phyloP scores from a whole-genome alignment of 2,329 filamentous ascomycete genomes.

The Colletotrichum coccodes region DNA sequence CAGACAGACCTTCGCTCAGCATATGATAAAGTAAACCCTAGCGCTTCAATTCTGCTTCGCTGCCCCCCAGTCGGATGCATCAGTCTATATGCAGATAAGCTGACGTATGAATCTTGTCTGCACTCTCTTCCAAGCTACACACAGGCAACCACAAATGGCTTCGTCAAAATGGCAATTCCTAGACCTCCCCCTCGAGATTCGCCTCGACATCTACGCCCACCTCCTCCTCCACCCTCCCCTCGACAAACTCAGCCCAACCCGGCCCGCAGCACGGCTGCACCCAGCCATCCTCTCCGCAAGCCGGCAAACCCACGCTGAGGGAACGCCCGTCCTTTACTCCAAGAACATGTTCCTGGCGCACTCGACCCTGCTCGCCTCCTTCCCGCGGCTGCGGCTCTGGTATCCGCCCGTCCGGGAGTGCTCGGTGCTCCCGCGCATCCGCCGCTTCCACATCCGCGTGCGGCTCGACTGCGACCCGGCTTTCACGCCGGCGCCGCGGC shows the following conservation, averaged over 20 bases:
- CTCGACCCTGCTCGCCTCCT: conserved; percentile 49
- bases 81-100: not conserved
- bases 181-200: conserved; percentile 55
- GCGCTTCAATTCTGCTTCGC: not conserved
- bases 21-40: too few relatives aligned
- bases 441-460: conserved; percentile 50
- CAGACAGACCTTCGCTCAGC: not conserved
- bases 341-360: conserved; percentile 56
- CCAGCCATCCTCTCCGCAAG: conserved; percentile 52
- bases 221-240: conserved; percentile 49
- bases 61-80: too few relatives aligned
- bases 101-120: not conserved
- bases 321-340: conserved; percentile 52
- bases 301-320: conserved; percentile 53
- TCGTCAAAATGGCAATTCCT: conserved; percentile 41
- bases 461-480: conserved; percentile 52
- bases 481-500: conserved; percentile 44
- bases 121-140: not conserved
- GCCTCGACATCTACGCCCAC: conserved; percentile 56
- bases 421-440: conserved; percentile 44
- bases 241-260: conserved; percentile 25
- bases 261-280: conserved; percentile 38
- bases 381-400: conserved; percentile 50
- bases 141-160: not conserved
- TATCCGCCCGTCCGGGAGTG: conserved; percentile 44